Evolutionary conservation across 140 eudicot genomes (phyloP), one percentile per base, ranked within the genome.

Genomic region (Bidens hawaiensis): DNA sequence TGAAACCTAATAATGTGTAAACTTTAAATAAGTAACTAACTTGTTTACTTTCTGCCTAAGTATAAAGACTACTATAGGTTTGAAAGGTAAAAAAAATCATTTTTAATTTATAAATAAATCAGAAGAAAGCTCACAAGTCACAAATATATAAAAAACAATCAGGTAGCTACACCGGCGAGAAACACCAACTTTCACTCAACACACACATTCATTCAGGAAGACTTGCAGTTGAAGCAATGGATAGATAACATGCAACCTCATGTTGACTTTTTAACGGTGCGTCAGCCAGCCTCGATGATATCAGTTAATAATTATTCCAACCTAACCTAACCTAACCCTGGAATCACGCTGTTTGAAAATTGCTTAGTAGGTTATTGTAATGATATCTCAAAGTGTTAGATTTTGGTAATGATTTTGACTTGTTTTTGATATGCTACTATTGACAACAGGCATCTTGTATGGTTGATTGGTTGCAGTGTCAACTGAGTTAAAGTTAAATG

Each of bases 401-500:
- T n/a, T 31, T 47, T 64, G 36, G 36, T 21, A 17, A 6, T 14
- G 10, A 47, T 31, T 31, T 23, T 18, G 11, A 34, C 62, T 70
- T 48, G 47, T 17, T 47, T 42, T 45, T 68, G 17, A 16, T 27
- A 6, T 0, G 22, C 42, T 60, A 4, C 10, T 9, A 55, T 58
- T 56, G 63, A 46, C 14, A 18, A 25, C 60, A 85, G 81, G 81
- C 63, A 9, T 21, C 63, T 52, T 21, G 68, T 62, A 70, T 76
- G 0, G n/a, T n/a, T n/a, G n/a, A n/a, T n/a, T n/a, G n/a, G 14
- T 52, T 40, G 9, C 47, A 2, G 64, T 72, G 89, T 62, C 89
- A 23, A 49, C 74, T 5, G 86, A 79, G 63, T 46, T 76, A 65
- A 79, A 76, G 74, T 43, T 79, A 62, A 86, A 85, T 27, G 67